Conservation (phyloP, 176 grass and related monocot species). For the Oryza glaberrima region DNA sequence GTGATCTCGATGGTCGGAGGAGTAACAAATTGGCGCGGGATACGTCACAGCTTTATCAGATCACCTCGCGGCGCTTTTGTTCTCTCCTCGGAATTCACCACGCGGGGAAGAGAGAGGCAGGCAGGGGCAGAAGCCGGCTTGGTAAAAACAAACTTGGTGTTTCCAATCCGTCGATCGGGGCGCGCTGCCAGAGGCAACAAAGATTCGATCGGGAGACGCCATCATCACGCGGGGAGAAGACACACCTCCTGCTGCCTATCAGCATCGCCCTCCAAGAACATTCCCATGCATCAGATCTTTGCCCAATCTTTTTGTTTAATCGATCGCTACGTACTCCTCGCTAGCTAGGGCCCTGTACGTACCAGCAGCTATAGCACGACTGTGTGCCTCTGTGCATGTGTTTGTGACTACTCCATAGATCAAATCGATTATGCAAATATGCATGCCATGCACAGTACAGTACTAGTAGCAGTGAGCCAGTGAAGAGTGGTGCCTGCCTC, state of each 20-base stretch:
- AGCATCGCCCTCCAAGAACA: slow-evolving; percentile 47
- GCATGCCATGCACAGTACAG: slow-evolving; percentile 11
- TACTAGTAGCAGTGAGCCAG: neutral
- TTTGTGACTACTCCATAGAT: no score
- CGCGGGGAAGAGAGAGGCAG: slow-evolving; percentile 40
- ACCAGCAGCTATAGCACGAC: neutral
- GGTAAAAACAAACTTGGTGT: slow-evolving; percentile 47
- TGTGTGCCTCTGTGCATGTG: neutral
- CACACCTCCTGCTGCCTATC: slow-evolving; percentile 25
- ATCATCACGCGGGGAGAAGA: slow-evolving; percentile 38
- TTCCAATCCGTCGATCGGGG: slow-evolving; percentile 44
- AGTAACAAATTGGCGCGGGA: slow-evolving; percentile 21
- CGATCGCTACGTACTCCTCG: slow-evolving; percentile 31
- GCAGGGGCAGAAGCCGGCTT: neutral
- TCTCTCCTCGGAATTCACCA: slow-evolving; percentile 44
- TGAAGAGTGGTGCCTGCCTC: neutral
- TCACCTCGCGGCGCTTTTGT: slow-evolving; percentile 43
- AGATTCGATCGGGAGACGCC: slow-evolving; percentile 52
- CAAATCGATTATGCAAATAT: neutral
- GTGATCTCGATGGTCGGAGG: neutral
- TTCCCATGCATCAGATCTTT: slow-evolving; percentile 61
- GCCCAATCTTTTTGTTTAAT: slow-evolving; percentile 61
- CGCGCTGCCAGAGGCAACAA: slow-evolving; percentile 35
- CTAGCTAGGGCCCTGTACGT: slow-evolving; percentile 15
- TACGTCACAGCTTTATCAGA: slow-evolving; percentile 63